Evolutionary conservation across 306 rosid species (phyloP), one percentile per base, ranked within the genome.

Genomic region (Rosa lucieae): DNA sequence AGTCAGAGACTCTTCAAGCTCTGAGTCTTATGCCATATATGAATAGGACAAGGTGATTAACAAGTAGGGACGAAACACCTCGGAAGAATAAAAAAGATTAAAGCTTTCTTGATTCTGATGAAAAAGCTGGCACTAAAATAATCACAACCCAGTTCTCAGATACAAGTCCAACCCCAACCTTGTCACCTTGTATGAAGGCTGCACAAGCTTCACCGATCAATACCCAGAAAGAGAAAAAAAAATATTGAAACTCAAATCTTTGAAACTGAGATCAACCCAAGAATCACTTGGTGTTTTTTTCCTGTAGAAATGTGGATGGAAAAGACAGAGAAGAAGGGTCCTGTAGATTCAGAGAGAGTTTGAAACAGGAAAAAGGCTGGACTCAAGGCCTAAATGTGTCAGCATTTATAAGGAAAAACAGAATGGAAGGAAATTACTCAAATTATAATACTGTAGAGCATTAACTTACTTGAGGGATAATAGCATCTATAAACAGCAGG

Each of bases 81-180:
- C 59, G 61, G 52, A 32, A 46, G 13, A 62, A 62, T 29, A 10
- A 78, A 86, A 81, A 88, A 83, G 56, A 55, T 75, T 62, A 47
- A 77, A 82, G 70, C 20, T 79, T 59, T 65, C 78, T 72, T 75
- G 62, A 76, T 79, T 84, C 59, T 81, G 66, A 56, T 66, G 74
- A 81, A 65, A 67, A 65, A 67, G 52, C 43, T 48, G 61, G 35
- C 72, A 29, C 71, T 76, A 61, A 76, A 76, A 46, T 76, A 46
- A 63, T 62, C 70, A 32, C n/a, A 17, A 39, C 18, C 62, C 48
- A 46, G 44, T 26, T 44, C 48, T 29, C 61, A 63, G 68, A 56
- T 56, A 32, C 69, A 63, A 63, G 69, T 63, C 69, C 40, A 40
- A 56, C 49, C 67, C 29, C 61, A 52, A 72, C 35, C 49, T 39